Conservation (phyloP, 805 yeast species). For the Torulaspora gathmanii region DNA sequence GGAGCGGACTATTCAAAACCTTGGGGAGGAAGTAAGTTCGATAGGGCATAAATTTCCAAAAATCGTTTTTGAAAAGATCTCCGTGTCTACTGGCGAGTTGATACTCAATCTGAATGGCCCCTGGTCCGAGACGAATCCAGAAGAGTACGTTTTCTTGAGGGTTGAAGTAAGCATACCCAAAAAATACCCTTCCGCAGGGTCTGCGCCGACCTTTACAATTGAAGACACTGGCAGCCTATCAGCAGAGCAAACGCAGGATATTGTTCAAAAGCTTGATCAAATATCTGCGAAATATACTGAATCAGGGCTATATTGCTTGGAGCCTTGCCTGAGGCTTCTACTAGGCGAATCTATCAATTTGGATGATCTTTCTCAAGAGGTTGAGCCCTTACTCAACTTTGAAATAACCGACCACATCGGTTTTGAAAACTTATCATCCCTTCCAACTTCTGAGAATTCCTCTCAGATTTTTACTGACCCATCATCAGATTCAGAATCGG, state of each 20-base stretch:
- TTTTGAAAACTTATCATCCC: conserved; percentile 35
- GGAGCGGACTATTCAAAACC: conserved; percentile 47
- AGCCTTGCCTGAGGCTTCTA: conserved; percentile 67
- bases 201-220: conserved; percentile 52
- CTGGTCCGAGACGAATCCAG: conserved; percentile 46
- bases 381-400: conserved; percentile 33
- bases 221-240: conserved; percentile 76
- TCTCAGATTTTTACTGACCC: conserved; percentile 33
- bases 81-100: conserved; percentile 79
- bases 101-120: conserved; percentile 78
- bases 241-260: conserved; percentile 44
- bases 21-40: conserved; percentile 87
- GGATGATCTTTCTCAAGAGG: conserved; percentile 38
- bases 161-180: conserved; percentile 66
- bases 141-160: conserved; percentile 56
- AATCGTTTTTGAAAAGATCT: conserved; percentile 76
- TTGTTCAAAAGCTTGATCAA: conserved; percentile 47
- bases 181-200: conserved; percentile 58
- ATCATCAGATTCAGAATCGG: conserved; percentile 42
- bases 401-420: conserved; percentile 31
- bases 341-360: conserved; percentile 72
- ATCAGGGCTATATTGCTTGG: conserved; percentile 65
- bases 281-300: conserved; percentile 55
- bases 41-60: conserved; percentile 89
- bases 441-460: conserved; percentile 35